phyloP scores from a whole-genome alignment of 164 flowering plant species.

The Umbellularia californica region DNA sequence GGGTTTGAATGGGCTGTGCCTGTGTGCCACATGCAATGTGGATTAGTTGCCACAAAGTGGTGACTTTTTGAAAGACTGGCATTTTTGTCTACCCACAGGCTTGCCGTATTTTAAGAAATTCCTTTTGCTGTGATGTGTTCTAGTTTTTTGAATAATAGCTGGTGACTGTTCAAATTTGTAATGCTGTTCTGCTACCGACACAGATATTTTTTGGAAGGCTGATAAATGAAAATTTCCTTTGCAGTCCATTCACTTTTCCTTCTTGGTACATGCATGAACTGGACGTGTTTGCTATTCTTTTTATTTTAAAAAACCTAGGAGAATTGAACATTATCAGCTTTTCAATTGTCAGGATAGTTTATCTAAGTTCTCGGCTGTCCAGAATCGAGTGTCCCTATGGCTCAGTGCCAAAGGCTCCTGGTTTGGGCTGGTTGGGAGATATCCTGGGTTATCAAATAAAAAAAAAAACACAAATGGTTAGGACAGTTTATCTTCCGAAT shows the following conservation, averaged over 20 bases:
- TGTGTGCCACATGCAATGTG: neutral
- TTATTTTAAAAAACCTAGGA: neutral
- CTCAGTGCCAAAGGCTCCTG: too few relatives aligned
- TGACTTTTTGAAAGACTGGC: neutral
- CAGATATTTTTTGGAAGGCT: neutral
- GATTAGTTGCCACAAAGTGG: neutral
- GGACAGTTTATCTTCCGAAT: constrained; percentile 29
- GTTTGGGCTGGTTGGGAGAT: too few relatives aligned
- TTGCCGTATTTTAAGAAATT: neutral
- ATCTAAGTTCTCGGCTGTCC: too few relatives aligned
- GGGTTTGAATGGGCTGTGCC: neutral
- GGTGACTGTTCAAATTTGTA: neutral
- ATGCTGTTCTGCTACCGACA: neutral
- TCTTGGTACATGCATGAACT: neutral
- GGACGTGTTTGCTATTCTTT: neutral
- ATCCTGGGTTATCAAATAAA: too few relatives aligned
- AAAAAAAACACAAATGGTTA: too few relatives aligned
- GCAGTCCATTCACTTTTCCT: neutral
- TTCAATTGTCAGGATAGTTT: constrained; percentile 40
- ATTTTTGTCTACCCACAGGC: neutral
- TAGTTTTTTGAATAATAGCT: neutral
- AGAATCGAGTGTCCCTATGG: too few relatives aligned
- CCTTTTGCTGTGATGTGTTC: neutral
- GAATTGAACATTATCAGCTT: constrained; percentile 4
- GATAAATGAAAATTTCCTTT: neutral